A percentile compares a stretch with the other conserved stretches of the same genome.
phyloP scores from a whole-genome alignment of 305 asterid species.

The Nicotiana rustica region DNA sequence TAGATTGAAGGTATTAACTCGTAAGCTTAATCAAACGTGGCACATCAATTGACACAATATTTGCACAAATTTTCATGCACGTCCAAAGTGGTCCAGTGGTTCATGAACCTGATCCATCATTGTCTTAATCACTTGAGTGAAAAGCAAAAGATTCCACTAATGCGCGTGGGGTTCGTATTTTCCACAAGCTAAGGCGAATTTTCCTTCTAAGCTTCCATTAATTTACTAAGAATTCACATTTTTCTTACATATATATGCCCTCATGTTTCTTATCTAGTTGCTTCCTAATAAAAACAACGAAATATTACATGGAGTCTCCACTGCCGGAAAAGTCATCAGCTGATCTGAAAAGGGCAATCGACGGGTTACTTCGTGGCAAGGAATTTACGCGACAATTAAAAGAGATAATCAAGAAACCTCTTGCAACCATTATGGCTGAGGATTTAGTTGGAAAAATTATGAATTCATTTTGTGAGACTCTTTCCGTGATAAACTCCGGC shows the following conservation, averaged over 20 bases:
- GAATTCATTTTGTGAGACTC: slow-evolving; percentile 49
- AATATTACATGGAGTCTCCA: slow-evolving; percentile 17
- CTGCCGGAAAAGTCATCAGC: slow-evolving; percentile 28
- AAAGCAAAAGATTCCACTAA: slow-evolving; percentile 22
- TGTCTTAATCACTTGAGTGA: not conserved
- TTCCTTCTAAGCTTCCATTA: slow-evolving; percentile 31
- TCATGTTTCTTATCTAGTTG: not conserved
- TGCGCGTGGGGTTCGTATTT: slow-evolving; percentile 35
- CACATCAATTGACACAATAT: no score
- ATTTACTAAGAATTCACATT: slow-evolving; percentile 22
- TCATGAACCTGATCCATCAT: slow-evolving; percentile 1
- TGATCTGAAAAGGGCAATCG: slow-evolving; percentile 47
- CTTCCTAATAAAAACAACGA: not conserved
- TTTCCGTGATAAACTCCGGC: slow-evolving; percentile 45
- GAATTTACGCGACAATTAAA: slow-evolving; percentile 51
- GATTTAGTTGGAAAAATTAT: slow-evolving; percentile 48
- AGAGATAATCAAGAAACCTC: slow-evolving; percentile 35
- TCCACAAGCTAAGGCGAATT: slow-evolving; percentile 18
- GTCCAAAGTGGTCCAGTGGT: slow-evolving; percentile 5
- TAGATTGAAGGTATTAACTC: no score
- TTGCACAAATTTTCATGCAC: not conserved
- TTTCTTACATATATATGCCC: not conserved
- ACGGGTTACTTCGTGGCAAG: slow-evolving; percentile 59
- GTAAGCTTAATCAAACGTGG: no score
- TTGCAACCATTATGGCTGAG: slow-evolving; percentile 36